These are phyloP conservation scores for Globisporangium barbulae DNA, from an alignment of 352 stramenopile species.

Conservation along the genomic window DNA sequence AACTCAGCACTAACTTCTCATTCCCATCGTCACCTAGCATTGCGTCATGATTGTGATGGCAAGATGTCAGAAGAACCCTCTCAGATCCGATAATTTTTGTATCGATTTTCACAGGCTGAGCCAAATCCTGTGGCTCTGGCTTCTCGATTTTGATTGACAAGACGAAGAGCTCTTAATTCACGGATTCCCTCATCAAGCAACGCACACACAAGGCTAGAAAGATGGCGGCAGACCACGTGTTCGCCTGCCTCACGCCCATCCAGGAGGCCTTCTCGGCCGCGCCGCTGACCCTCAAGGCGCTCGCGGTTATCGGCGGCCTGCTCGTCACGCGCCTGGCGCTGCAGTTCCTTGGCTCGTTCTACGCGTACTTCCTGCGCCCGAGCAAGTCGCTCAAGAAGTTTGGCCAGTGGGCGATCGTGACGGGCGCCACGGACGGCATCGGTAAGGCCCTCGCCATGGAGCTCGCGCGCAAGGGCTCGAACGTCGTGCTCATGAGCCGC, in stretches of 20 bases:
- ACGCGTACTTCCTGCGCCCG: constrained; percentile 91
- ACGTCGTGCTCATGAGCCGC: constrained; percentile 96
- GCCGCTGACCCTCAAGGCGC: constrained; percentile 41
- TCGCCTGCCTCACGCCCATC: constrained; percentile 23
- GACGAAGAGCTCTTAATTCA: constrained; percentile 1
- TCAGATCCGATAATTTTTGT: background rate
- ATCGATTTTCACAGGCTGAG: background rate
- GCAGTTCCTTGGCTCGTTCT: constrained; percentile 47
- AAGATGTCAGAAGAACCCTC: background rate
- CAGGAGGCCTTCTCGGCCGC: constrained; percentile 29
- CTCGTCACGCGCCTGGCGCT: constrained; percentile 53
- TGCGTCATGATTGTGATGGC: background rate
- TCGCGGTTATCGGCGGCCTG: constrained; percentile 40
- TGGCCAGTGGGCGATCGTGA: constrained; percentile 97
- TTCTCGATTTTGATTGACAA: constrained; percentile 4
- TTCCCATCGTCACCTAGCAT: background rate
- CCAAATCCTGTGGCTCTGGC: background rate
- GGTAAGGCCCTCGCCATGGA: constrained; percentile 92
- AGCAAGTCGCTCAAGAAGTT: constrained; percentile 93
- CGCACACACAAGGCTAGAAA: background rate
- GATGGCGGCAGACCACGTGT: constrained; percentile 7
- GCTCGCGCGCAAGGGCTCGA: constrained; percentile 96
- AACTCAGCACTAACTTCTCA: background rate
- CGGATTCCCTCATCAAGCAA: background rate
- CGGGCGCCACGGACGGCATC: constrained; percentile 94